phyloP scores from a whole-genome alignment of 768 basidiomycete genomes.

The Trametes villosa region DNA sequence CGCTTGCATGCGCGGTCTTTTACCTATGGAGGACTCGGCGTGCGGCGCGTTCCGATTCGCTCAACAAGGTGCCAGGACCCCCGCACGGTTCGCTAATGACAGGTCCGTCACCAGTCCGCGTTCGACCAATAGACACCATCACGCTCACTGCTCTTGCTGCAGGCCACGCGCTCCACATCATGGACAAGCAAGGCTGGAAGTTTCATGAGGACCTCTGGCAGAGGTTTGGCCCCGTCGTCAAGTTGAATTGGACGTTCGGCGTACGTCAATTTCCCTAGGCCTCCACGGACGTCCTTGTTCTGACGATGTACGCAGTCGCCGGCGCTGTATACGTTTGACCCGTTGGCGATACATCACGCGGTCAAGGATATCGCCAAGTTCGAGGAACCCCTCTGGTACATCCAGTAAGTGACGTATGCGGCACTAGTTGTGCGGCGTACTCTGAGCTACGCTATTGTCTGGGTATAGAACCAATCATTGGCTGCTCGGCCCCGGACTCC shows the following conservation, averaged over 20 bases:
- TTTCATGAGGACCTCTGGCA: constrained; percentile 20
- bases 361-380: constrained; percentile 21
- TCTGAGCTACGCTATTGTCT: too few species aligned
- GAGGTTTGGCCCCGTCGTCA: constrained; percentile 18
- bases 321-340: constrained; percentile 21
- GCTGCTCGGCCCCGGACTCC: too few species aligned
- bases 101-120: constrained; percentile 5
- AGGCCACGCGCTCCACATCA: constrained; percentile 19
- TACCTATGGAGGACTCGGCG: not conserved
- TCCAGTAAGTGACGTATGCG: too few species aligned
- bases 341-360: constrained; percentile 23
- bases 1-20: not conserved
- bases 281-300: not conserved
- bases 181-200: constrained; percentile 15
- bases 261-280: not conserved
- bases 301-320: constrained; percentile 1
- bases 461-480: too few species aligned
- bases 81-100: constrained; percentile 10
- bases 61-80: constrained; percentile 18
- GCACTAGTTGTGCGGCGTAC: too few species aligned
- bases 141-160: too few species aligned
- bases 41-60: not conserved
- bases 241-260: constrained; percentile 18
- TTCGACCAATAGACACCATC: too few species aligned
- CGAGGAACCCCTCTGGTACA: constrained; percentile 20